Conservation (phyloP, 352 stramenopile genomes). For the Lagenidium sp. region DNA sequence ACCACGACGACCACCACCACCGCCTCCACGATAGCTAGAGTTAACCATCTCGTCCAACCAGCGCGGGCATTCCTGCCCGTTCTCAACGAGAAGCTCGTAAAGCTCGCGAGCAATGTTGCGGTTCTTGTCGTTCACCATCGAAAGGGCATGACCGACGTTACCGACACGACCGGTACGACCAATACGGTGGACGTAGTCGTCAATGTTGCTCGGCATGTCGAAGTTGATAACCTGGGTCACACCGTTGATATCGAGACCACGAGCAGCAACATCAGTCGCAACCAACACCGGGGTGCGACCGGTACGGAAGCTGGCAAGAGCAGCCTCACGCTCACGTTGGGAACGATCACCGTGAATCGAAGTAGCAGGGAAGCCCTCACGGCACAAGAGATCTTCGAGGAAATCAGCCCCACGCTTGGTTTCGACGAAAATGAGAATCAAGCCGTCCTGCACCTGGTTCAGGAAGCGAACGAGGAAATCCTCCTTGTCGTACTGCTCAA, state of each 20-base stretch:
- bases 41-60: slow-evolving; percentile 94
- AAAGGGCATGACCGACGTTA: slow-evolving; percentile 95
- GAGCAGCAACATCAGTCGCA: slow-evolving; percentile 96
- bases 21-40: slow-evolving; percentile 60
- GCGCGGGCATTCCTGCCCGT: slow-evolving; percentile 90
- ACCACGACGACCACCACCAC: slow-evolving; percentile 36
- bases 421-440: slow-evolving; percentile 98
- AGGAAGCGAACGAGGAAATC: slow-evolving; percentile 95
- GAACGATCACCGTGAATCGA: slow-evolving; percentile 98
- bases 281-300: slow-evolving; percentile 92
- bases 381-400: slow-evolving; percentile 93
- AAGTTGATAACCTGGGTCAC: slow-evolving; percentile 98
- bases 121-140: slow-evolving; percentile 99
- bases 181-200: slow-evolving; percentile 99
- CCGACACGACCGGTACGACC: slow-evolving; percentile 98
- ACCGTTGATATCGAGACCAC: slow-evolving; percentile 98
- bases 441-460: slow-evolving; percentile 83
- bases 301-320: slow-evolving; percentile 90
- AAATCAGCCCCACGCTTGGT: slow-evolving; percentile 97
- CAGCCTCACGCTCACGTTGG: slow-evolving; percentile 92
- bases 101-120: slow-evolving; percentile 96
- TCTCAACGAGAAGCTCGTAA: slow-evolving; percentile 94
- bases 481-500: slow-evolving; percentile 96
- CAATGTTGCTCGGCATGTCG: slow-evolving; percentile 97
- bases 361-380: slow-evolving; percentile 85